A percentile compares a stretch with the other conserved stretches of the same genome.
These are phyloP conservation scores for Colletotrichum aenigma DNA, from an alignment of 2,329 filamentous ascomycete genomes.

Conservation along the genomic window DNA sequence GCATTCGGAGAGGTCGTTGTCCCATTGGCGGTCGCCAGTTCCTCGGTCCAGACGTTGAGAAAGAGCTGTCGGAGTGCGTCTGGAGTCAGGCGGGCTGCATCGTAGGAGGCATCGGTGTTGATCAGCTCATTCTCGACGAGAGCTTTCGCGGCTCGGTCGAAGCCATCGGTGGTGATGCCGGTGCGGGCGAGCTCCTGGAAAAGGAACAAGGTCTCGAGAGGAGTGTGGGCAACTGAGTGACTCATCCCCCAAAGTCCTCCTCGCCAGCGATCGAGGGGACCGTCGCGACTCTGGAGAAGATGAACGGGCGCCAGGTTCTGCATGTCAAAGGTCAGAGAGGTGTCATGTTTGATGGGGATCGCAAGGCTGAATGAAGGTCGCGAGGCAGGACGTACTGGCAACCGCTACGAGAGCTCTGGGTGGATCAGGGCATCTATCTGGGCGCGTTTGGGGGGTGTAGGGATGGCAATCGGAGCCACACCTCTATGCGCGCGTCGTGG, in stretches of 20 bases:
- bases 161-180: conserved; percentile 69
- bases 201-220: conserved; percentile 84
- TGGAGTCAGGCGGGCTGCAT: conserved; percentile 74
- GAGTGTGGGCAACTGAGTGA: conserved; percentile 71
- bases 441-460: conserved; percentile 6
- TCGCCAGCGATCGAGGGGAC: conserved; percentile 61
- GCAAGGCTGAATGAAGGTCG: conserved; percentile 11
- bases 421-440: conserved; percentile 20
- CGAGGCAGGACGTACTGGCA: conserved; percentile 21
- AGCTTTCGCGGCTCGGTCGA: conserved; percentile 74
- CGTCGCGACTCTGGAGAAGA: conserved; percentile 55
- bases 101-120: conserved; percentile 71
- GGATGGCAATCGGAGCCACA: conserved; percentile 11
- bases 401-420: conserved; percentile 19
- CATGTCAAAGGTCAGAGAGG: conserved; percentile 11
- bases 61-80: conserved; percentile 83
- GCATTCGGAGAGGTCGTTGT: conserved; percentile 53
- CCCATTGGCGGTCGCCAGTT: conserved; percentile 61
- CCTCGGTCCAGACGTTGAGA: conserved; percentile 75
- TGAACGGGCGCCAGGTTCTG: conserved; percentile 61
- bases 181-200: conserved; percentile 78
- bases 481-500: conserved; percentile 8
- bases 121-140: conserved; percentile 78
- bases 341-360: conserved; percentile 8
- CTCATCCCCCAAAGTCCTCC: conserved; percentile 61